Evolutionary conservation across 2,329 filamentous ascomycete genomes (phyloP).

Genomic region (Fusarium camptoceras): DNA sequence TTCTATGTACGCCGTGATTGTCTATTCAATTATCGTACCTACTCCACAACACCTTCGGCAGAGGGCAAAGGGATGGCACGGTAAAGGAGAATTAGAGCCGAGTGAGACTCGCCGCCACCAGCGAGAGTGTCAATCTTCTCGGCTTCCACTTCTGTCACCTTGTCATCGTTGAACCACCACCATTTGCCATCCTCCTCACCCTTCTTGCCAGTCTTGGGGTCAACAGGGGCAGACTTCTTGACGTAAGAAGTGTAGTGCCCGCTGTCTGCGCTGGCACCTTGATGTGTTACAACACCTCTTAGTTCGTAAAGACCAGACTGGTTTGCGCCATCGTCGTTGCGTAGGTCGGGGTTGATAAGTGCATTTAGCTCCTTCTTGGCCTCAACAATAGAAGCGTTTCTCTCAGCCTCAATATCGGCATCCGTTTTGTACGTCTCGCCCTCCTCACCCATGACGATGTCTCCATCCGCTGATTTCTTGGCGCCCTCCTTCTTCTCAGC

Average conservation of each 20-base stretch:
- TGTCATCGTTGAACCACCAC: conserved; percentile 99
- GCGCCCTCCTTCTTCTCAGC: conserved; percentile 60
- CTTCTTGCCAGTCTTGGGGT: conserved; percentile 80
- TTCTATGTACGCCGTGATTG: background rate
- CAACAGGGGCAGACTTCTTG: conserved; percentile 83
- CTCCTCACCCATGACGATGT: conserved; percentile 72
- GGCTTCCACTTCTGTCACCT: conserved; percentile 88
- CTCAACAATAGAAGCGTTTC: conserved; percentile 76
- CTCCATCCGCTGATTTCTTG: conserved; percentile 65
- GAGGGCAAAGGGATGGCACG: conserved; percentile 76
- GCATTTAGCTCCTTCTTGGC: conserved; percentile 90
- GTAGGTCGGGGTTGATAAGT: conserved; percentile 79
- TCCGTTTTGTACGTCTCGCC: conserved; percentile 88
- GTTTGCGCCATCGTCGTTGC: conserved; percentile 84
- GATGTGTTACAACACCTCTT: conserved; percentile 92
- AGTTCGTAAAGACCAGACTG: conserved; percentile 96
- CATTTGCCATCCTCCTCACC: conserved; percentile 91
- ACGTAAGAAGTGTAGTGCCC: conserved; percentile 98
- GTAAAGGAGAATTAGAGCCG: conserved; percentile 84
- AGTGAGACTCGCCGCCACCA: conserved; percentile 90
- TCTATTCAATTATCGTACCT: conserved; percentile 5
- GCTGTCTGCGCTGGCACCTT: conserved; percentile 95
- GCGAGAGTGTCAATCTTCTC: conserved; percentile 93
- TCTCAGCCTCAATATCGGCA: conserved; percentile 90
- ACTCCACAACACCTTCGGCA: conserved; percentile 59